A percentile compares a stretch with the other conserved stretches of the same genome.
Conservation (phyloP, 441 rosid genomes). For the Bocquillonia castaneifolia region DNA sequence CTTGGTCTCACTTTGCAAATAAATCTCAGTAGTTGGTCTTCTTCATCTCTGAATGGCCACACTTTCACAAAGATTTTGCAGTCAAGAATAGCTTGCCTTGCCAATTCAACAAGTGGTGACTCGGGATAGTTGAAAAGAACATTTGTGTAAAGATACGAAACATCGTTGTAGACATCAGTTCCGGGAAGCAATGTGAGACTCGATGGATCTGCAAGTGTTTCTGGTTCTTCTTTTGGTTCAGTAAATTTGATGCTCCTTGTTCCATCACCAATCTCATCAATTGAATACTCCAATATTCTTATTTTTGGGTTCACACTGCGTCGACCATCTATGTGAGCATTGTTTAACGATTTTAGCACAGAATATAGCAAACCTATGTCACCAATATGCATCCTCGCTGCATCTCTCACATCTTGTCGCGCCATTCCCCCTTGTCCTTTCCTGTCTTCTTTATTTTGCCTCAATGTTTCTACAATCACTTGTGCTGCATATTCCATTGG, state of each 20-base stretch:
- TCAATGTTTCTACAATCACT: conserved; percentile 60
- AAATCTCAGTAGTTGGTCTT: conserved; percentile 43
- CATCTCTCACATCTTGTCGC: conserved; percentile 80
- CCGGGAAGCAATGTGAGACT: conserved; percentile 33
- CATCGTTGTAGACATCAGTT: conserved; percentile 48
- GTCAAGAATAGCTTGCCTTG: conserved; percentile 57
- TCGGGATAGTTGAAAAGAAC: conserved; percentile 56
- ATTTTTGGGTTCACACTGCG: conserved; percentile 58
- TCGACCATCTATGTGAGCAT: conserved; percentile 59
- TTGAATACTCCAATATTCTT: conserved; percentile 66
- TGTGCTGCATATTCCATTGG: conserved; percentile 69
- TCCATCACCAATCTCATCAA: conserved; percentile 41
- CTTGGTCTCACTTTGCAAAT: conserved; percentile 54
- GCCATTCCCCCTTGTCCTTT: conserved; percentile 55
- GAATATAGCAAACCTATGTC: conserved; percentile 87
- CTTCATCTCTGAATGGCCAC: conserved; percentile 53
- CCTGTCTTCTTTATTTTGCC: conserved; percentile 38
- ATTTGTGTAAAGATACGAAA: conserved; percentile 42
- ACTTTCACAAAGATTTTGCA: conserved; percentile 72
- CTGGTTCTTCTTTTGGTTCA: conserved; percentile 25
- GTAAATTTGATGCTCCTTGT: not conserved
- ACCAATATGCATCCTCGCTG: conserved; percentile 85
- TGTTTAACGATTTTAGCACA: conserved; percentile 78
- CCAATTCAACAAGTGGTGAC: conserved; percentile 40
- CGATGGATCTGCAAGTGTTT: conserved; percentile 17